Evolutionary conservation across 192 early-diverging fungal species (phyloP), one percentile per base, ranked within the genome.

Genomic region (Mortierella claussenii): DNA sequence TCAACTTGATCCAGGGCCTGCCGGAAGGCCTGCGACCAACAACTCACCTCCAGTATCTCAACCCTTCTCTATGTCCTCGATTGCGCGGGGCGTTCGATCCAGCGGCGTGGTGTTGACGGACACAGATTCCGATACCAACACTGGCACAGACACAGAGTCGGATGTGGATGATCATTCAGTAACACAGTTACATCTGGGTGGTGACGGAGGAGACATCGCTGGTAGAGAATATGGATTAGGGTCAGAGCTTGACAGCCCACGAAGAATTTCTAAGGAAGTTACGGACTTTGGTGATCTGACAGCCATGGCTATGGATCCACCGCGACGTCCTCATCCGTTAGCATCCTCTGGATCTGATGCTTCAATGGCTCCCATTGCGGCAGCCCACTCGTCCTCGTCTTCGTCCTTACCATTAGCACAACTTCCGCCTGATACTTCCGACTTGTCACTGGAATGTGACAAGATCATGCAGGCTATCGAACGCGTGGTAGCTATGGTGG

Each of bases 51-150:
- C 45, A n/a, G 37, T 61, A 1, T 45, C 60, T 1, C 46, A 60
- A 2, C 32, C 53, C 6, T 47, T 58, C 6, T 49, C 50, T 9
- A 2, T 33, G n/a, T 32, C 58, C 4, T 55, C 60, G 33, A 32
- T 43, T 10, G 10, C 18, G 2, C 27, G 10, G 4, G 21, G 34
- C 11, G n/a, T 2, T 42, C 6, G 17, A 17, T 2, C 20, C 6
- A 33, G 31, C 24, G 37, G 6, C 1, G 3, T 42, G 5, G 23
- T 60, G 4, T 26, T 43, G 4, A 60, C 57, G 1, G 75, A 82
- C 20, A 68, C 67, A 9, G 80, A 79, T 5, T 65, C 67, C 10
- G 76, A 74, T 24, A 42, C 65, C n/a, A 55, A 60, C 26, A 42
- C 69, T 2, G 37, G 48, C 11, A 65, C 71, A 12, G 75, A 82